Evolutionary conservation across 2,329 filamentous ascomycete genomes (phyloP), one percentile per base, ranked within the genome.

Genomic region (Laburnicola sp.): DNA sequence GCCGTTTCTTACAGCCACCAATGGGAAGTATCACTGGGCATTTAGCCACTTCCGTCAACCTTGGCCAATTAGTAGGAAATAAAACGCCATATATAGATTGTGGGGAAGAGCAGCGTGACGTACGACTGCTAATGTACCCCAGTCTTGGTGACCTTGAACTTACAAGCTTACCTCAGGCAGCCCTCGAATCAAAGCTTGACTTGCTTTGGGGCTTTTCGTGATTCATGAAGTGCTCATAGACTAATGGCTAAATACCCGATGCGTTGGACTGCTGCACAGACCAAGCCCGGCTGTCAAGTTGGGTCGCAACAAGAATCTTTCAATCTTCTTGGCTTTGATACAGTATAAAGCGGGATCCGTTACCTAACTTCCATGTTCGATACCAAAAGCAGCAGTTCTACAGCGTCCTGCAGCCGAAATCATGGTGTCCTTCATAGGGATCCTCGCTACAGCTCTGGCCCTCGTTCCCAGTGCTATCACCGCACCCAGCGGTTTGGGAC

Each of bases 201-300:
- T 25, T 39, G 36, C 45, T 25, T 38, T 51, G 41, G 32, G n/a
- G 28, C 39, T 44, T 25, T 31, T 22, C 40, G 50, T 28, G 41
- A 38, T 45, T 47, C 32, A 40, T 41, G 37, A 40, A 39, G 34
- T 25, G 16, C 34, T 54, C 48, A 54, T 48, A 51, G 31, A 42
- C 48, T 51, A 54, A 30, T 51, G 52, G 52, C 27, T 54, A 54
- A 54, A 54, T 11, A 51, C 31, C 37, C 44, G 44, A 40, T 36
- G 45, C 22, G n/a, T 37, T 48, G 48, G 52, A 37, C 32, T 38
- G 16, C 25, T 36, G 32, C 10, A 39, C 21, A 48, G 40, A 45
- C 31, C 35, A 51, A 51, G 44, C 21, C 48, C 52, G 52, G 44
- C 48, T 40, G 22, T 31, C 31, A 48, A 40, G 30, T 49, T 40